Evolutionary conservation across 2,329 filamentous ascomycete species (phyloP).

Genomic region (Verticillium zaregamsianum): DNA sequence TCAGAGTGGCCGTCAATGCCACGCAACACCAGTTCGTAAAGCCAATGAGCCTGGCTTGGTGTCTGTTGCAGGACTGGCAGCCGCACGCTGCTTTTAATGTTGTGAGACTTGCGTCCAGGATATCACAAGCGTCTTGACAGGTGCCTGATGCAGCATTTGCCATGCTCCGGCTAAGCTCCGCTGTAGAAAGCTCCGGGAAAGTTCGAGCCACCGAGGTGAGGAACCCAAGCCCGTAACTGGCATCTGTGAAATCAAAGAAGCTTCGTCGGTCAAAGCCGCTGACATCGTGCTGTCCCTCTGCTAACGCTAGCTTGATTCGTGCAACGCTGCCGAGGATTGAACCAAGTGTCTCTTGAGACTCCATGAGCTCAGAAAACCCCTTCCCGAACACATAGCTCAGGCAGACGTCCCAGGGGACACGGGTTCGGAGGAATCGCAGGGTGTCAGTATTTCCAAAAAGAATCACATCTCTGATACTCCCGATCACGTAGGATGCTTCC

Average conservation of each 20-base stretch:
- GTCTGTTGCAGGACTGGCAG: no score
- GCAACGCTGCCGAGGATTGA: neutral
- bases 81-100: no score
- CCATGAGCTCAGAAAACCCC: neutral
- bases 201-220: neutral
- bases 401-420: neutral
- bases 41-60: no score
- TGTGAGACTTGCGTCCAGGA: no score
- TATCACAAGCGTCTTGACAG: no score
- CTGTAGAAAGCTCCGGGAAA: neutral
- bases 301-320: neutral
- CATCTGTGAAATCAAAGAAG: neutral
- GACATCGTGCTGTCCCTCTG: neutral
- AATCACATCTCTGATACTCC: neutral
- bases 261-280: neutral
- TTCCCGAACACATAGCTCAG: neutral
- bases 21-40: no score
- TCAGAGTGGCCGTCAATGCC: no score
- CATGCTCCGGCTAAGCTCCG: neutral
- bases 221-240: neutral
- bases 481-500: neutral
- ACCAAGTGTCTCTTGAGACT: neutral
- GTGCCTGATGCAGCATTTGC: neutral
- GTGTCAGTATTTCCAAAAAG: neutral
- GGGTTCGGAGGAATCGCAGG: neutral